Percentiles rank a stretch among this genome's conserved stretches.
These are phyloP conservation scores for Hypoxylon sp. DNA, from an alignment of 2,329 filamentous ascomycete genomes.

Conservation along the genomic window DNA sequence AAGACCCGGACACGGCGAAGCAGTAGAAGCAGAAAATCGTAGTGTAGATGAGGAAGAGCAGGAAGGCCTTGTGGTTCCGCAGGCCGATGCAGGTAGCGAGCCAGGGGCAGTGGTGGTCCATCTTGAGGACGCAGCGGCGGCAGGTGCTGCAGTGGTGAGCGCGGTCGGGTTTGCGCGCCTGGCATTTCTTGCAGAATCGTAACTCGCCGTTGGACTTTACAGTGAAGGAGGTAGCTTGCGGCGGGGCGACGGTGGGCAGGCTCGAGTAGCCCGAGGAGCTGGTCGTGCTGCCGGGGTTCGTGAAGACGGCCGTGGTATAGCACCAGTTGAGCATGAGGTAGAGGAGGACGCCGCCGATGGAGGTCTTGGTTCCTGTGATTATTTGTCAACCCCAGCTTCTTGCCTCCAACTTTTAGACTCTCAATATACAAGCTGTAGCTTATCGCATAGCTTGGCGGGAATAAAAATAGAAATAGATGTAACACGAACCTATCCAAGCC, in stretches of 20 bases:
- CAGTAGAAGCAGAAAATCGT: slow-evolving; percentile 86
- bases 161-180: slow-evolving; percentile 92
- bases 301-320: slow-evolving; percentile 95
- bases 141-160: slow-evolving; percentile 98
- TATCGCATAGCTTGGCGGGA: slow-evolving; percentile 19
- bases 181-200: slow-evolving; percentile 97
- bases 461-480: not conserved
- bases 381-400: slow-evolving; percentile 18
- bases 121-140: slow-evolving; percentile 94
- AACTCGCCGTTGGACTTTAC: slow-evolving; percentile 91
- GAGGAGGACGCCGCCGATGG: slow-evolving; percentile 75
- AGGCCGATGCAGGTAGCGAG: slow-evolving; percentile 94
- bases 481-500: slow-evolving; percentile 68
- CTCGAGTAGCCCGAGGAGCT: slow-evolving; percentile 79
- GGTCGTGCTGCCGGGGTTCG: slow-evolving; percentile 81
- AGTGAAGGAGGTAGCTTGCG: slow-evolving; percentile 79
- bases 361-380: slow-evolving; percentile 65
- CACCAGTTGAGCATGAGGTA: slow-evolving; percentile 87
- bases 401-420: not conserved
- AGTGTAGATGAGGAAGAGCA: slow-evolving; percentile 92
- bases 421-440: not conserved
- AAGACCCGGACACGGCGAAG: slow-evolving; percentile 81
- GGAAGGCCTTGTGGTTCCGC: slow-evolving; percentile 94
- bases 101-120: slow-evolving; percentile 99
- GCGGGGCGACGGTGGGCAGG: slow-evolving; percentile 79